Conservation (phyloP, 1,284 basidiomycete species). For the Rhodotorula sp. region DNA sequence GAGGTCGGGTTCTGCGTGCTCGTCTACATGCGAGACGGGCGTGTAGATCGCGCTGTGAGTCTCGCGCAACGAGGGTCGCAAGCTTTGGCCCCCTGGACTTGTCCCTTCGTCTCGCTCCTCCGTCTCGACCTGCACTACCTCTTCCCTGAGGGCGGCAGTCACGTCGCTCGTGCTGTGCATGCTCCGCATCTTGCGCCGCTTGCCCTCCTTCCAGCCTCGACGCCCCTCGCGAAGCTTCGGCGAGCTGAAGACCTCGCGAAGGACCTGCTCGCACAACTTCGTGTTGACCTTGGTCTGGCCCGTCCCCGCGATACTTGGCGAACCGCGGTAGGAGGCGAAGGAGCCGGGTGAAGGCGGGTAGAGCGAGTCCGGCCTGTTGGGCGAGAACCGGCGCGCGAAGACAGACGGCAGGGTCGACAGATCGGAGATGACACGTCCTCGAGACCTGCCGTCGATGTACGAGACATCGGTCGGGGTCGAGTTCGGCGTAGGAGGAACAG, state of each 20-base stretch:
- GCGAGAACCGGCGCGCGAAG: slow-evolving; percentile 40
- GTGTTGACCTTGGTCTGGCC: slow-evolving; percentile 90
- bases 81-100: neutral
- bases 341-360: slow-evolving; percentile 10
- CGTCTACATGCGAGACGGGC: neutral
- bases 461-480: slow-evolving; percentile 35
- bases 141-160: neutral
- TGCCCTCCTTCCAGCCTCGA: slow-evolving; percentile 29
- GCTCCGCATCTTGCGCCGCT: slow-evolving; percentile 11
- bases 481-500: slow-evolving; percentile 31
- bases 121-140: neutral
- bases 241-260: slow-evolving; percentile 68
- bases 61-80: slow-evolving; percentile 21
- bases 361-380: slow-evolving; percentile 44
- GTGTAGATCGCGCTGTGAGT: slow-evolving; percentile 15
- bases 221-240: slow-evolving; percentile 41
- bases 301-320: slow-evolving; percentile 56
- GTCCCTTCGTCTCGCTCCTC: neutral
- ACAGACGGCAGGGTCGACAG: slow-evolving; percentile 11
- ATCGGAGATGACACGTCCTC: slow-evolving; percentile 23
- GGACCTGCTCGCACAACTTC: slow-evolving; percentile 87
- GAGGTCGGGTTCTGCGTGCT: neutral
- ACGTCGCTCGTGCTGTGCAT: slow-evolving; percentile 16
- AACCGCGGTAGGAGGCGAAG: neutral
- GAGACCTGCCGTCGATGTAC: neutral